Conservation (phyloP, 805 yeast species). For the Isabelozyma gotoi region DNA sequence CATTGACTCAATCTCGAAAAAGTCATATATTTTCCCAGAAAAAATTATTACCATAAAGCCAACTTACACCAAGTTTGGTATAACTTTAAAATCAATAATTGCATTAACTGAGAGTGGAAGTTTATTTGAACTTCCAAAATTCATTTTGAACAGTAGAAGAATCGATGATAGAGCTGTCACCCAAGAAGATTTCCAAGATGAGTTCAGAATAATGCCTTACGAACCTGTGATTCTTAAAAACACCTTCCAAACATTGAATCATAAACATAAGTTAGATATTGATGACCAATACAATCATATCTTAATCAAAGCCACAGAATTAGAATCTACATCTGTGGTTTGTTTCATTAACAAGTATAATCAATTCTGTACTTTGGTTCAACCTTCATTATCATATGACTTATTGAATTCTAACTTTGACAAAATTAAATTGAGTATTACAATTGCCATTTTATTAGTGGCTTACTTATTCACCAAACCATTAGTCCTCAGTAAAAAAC, state of each 20-base stretch:
- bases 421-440: conserved; percentile 57
- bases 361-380: conserved; percentile 70
- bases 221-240: conserved; percentile 57
- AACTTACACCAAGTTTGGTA: conserved; percentile 52
- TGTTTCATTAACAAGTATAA: conserved; percentile 62
- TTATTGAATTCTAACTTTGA: conserved; percentile 66
- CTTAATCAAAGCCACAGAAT: conserved; percentile 48
- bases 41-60: conserved; percentile 51
- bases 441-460: conserved; percentile 53
- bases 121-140: conserved; percentile 69
- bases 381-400: conserved; percentile 86
- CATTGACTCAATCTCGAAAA: conserved; percentile 49
- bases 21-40: conserved; percentile 65
- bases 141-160: conserved; percentile 65
- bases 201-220: conserved; percentile 62
- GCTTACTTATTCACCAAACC: conserved; percentile 55
- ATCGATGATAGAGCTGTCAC: conserved; percentile 55
- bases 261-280: conserved; percentile 29
- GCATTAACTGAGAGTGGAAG: conserved; percentile 60
- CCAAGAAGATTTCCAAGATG: conserved; percentile 49
- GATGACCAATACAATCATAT: conserved; percentile 17
- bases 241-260: conserved; percentile 32
- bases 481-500: conserved; percentile 51
- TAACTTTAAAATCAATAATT: conserved; percentile 66
- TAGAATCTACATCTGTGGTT: conserved; percentile 80